Evolutionary conservation across 768 basidiomycete species (phyloP).

Genomic region (Amanita brunnescens): DNA sequence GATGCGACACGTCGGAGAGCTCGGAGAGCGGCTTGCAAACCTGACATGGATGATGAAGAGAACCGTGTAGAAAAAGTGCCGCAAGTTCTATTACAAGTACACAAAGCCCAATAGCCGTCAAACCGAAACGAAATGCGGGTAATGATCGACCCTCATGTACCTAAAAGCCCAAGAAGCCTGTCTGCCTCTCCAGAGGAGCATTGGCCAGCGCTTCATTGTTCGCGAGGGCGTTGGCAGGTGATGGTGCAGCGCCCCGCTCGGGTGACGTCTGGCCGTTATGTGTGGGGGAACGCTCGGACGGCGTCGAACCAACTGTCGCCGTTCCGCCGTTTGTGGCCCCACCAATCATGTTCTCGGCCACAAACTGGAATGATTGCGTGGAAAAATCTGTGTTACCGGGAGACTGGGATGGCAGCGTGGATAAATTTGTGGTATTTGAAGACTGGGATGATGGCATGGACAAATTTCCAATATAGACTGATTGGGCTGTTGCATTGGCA

Average conservation of each 20-base stretch:
- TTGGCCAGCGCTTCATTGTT: background rate
- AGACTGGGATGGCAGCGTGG: too few relatives aligned
- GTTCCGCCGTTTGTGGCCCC: background rate
- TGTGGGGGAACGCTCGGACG: background rate
- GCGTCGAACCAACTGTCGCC: background rate
- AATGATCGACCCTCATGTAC: background rate
- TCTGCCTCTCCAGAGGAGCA: background rate
- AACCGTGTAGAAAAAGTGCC: too few relatives aligned
- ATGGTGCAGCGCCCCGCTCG: slow-evolving; percentile 22
- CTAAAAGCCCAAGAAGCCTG: background rate
- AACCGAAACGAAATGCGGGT: background rate
- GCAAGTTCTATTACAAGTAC: slow-evolving; percentile 34
- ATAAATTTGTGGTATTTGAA: too few relatives aligned
- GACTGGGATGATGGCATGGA: too few relatives aligned
- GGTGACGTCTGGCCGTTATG: background rate
- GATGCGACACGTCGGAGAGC: too few relatives aligned
- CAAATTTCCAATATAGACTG: too few relatives aligned
- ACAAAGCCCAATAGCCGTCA: background rate
- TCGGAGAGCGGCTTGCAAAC: too few relatives aligned
- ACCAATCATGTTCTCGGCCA: background rate
- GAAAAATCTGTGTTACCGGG: background rate
- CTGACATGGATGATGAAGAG: too few relatives aligned
- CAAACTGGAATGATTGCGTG: background rate
- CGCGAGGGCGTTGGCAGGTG: slow-evolving; percentile 46
- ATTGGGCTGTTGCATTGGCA: too few relatives aligned